A percentile compares a stretch with the other conserved stretches of the same genome.
Evolutionary conservation across 208 protist genomes (phyloP).

Genomic region (Wallacemonas sp.): DNA sequence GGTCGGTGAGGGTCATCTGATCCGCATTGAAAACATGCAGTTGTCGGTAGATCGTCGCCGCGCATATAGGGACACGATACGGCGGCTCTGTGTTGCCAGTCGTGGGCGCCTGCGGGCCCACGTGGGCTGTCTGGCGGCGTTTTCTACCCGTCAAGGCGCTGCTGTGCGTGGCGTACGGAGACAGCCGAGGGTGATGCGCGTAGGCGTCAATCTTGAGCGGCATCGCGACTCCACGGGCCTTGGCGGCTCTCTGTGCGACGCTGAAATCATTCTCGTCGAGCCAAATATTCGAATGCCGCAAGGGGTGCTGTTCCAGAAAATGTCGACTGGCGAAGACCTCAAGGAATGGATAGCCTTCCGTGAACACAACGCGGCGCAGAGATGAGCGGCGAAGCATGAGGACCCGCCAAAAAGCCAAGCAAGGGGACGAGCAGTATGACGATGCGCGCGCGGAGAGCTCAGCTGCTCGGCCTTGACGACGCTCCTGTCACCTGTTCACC

Average conservation of each 20-base stretch:
- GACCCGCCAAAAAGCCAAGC: neutral
- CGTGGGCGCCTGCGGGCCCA: neutral
- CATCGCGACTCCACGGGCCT: neutral
- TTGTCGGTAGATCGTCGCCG: constrained; percentile 13
- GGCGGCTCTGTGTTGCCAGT: neutral
- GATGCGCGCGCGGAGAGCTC: neutral
- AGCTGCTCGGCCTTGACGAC: too few relatives aligned
- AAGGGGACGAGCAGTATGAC: neutral
- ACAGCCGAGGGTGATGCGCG: constrained; percentile 46
- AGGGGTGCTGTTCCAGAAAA: constrained; percentile 50
- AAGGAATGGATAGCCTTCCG: constrained; percentile 51
- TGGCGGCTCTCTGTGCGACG: neutral
- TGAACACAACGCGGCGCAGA: constrained; percentile 52
- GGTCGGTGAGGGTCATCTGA: constrained; percentile 30
- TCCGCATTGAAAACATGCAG: constrained; percentile 48
- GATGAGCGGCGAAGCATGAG: constrained; percentile 30
- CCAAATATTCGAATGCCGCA: constrained; percentile 56
- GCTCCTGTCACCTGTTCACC: too few relatives aligned
- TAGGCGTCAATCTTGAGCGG: constrained; percentile 36
- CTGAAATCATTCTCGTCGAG: constrained; percentile 61
- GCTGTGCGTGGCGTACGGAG: constrained; percentile 24
- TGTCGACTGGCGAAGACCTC: constrained; percentile 43
- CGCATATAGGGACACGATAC: constrained; percentile 46
- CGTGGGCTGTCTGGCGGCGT: neutral
- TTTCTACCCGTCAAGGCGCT: neutral